phyloP scores from a whole-genome alignment of 805 yeast species.

The Starmerella sp. region DNA sequence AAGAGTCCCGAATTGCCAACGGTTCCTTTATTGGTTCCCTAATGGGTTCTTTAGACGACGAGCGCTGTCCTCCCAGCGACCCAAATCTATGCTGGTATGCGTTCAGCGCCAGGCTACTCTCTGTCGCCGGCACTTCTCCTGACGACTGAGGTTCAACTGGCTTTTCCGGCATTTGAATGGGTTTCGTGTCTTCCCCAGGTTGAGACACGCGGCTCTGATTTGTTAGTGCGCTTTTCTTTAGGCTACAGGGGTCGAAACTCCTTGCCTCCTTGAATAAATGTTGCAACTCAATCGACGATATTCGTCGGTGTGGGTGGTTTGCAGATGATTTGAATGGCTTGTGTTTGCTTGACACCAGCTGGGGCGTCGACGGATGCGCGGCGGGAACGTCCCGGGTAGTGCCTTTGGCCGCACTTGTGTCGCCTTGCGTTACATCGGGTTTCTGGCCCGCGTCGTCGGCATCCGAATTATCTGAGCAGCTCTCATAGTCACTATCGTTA shows the following conservation, averaged over 20 bases:
- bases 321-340: background rate
- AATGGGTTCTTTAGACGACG: background rate
- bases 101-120: background rate
- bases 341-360: background rate
- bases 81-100: background rate
- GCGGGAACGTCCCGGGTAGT: background rate
- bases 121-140: background rate
- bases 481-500: constrained; percentile 3
- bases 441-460: background rate
- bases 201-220: background rate
- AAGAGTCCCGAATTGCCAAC: background rate
- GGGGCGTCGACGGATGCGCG: background rate
- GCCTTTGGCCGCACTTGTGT: background rate
- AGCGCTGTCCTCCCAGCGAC: background rate
- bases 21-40: background rate
- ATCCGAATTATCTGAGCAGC: background rate
- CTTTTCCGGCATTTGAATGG: background rate
- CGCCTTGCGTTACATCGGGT: background rate
- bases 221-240: background rate
- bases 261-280: constrained; percentile 8
- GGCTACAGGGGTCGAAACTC: background rate
- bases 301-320: constrained; percentile 4
- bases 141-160: background rate
- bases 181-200: background rate
- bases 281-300: constrained; percentile 14